Percentiles rank a stretch among this genome's conserved stretches.
These are phyloP conservation scores for Agaricus subrufescens DNA, from an alignment of 768 basidiomycete genomes.

Conservation along the genomic window DNA sequence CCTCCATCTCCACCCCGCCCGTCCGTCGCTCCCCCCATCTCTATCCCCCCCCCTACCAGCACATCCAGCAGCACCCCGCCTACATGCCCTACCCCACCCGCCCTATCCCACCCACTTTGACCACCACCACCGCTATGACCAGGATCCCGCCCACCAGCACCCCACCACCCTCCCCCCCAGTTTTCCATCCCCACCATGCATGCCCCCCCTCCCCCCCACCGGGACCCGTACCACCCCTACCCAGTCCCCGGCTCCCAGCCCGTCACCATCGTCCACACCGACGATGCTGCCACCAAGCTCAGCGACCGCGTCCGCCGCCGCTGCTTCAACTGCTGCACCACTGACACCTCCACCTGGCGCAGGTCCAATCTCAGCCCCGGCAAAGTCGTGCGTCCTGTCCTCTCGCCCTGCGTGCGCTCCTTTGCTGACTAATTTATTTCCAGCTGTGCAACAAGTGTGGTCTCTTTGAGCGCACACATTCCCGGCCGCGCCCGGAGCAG, in stretches of 20 bases:
- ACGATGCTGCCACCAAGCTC: constrained; percentile 78
- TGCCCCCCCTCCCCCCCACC: constrained; percentile 11
- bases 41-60: constrained; percentile 30
- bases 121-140: constrained; percentile 23
- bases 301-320: constrained; percentile 70
- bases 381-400: constrained; percentile 52
- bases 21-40: constrained; percentile 37
- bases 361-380: constrained; percentile 73
- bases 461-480: constrained; percentile 77
- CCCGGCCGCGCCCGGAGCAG: constrained; percentile 72
- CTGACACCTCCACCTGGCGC: constrained; percentile 81
- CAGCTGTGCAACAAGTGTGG: constrained; percentile 71
- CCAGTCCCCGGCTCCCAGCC: constrained; percentile 28
- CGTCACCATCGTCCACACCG: constrained; percentile 47
- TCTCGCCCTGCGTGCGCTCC: not conserved
- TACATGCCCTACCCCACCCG: constrained; percentile 28
- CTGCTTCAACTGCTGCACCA: constrained; percentile 84
- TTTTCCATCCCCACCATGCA: constrained; percentile 16
- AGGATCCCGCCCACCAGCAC: constrained; percentile 17
- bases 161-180: constrained; percentile 15
- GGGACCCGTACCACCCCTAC: constrained; percentile 22
- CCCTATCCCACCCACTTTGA: constrained; percentile 19
- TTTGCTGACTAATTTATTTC: constrained; percentile 10
- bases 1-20: constrained; percentile 56
- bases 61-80: constrained; percentile 21